Percentiles rank a stretch among this genome's conserved stretches.
phyloP scores from a whole-genome alignment of 2,329 filamentous ascomycete species.

The Aspergillus persii region DNA sequence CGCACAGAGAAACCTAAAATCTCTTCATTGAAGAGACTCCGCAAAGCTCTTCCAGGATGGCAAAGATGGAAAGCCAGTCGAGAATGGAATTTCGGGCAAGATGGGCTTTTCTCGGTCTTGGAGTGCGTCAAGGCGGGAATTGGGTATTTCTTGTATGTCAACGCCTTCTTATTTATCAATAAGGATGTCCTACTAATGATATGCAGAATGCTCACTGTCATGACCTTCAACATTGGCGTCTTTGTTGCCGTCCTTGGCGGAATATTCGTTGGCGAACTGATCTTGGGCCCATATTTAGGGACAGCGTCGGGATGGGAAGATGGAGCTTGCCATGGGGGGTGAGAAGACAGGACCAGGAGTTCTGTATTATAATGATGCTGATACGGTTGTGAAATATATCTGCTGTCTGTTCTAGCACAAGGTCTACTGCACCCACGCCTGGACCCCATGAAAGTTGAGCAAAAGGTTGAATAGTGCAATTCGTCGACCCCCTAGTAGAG shows the following conservation, averaged over 20 bases:
- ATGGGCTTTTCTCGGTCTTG: conserved; percentile 4
- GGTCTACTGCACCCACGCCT: no score
- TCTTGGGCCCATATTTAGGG: conserved; percentile 9
- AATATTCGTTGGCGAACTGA: conserved; percentile 9
- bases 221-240: conserved; percentile 15
- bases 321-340: conserved; percentile 9
- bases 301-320: conserved; percentile 9
- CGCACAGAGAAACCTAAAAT: background rate
- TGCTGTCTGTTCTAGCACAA: no score
- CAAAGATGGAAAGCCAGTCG: background rate
- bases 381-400: no score
- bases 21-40: background rate
- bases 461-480: no score
- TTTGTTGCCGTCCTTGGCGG: conserved; percentile 11
- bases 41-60: background rate
- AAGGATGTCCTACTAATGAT: background rate
- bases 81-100: conserved; percentile 1
- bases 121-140: conserved; percentile 9
- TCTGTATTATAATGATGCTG: no score
- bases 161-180: background rate
- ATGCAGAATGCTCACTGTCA: conserved; percentile 15
- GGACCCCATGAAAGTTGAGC: no score
- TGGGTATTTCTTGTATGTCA: conserved; percentile 9
- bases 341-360: no score
- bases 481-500: no score